Conservation (phyloP, 1,139 yeast species). For the Geotrichum candidum region DNA sequence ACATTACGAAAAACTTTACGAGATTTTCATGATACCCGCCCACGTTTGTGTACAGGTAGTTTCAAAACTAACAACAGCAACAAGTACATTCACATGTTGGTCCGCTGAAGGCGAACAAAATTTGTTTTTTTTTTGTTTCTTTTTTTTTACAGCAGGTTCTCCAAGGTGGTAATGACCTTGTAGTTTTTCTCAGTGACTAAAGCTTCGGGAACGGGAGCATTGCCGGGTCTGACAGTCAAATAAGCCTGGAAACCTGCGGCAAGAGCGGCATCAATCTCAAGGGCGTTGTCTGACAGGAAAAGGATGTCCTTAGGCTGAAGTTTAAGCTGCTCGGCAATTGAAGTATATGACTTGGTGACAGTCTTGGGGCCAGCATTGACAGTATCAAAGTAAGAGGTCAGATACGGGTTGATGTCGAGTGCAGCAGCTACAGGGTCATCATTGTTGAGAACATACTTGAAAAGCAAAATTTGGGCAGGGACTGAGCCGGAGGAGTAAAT, state of each 20-base stretch:
- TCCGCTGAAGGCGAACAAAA: background rate
- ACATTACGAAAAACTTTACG: too few relatives aligned
- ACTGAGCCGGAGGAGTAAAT: slow-evolving; percentile 93
- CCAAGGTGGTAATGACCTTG: slow-evolving; percentile 14
- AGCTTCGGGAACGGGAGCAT: slow-evolving; percentile 43
- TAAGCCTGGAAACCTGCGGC: slow-evolving; percentile 55
- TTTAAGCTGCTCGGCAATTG: slow-evolving; percentile 49
- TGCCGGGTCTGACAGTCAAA: slow-evolving; percentile 72
- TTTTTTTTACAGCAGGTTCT: slow-evolving; percentile 5
- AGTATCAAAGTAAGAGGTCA: slow-evolving; percentile 77
- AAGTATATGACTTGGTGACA: slow-evolving; percentile 51
- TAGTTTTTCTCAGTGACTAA: slow-evolving; percentile 9
- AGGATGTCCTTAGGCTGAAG: slow-evolving; percentile 39
- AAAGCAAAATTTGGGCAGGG: slow-evolving; percentile 74
- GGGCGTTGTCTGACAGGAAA: slow-evolving; percentile 63
- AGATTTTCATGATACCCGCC: too few relatives aligned
- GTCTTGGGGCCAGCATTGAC: slow-evolving; percentile 74
- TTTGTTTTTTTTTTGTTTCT: too few relatives aligned
- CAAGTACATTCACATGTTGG: background rate
- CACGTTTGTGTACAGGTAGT: too few relatives aligned
- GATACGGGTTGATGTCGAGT: slow-evolving; percentile 47
- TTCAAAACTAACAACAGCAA: background rate
- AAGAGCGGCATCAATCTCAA: slow-evolving; percentile 56
- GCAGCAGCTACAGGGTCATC: slow-evolving; percentile 24
- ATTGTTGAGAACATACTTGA: slow-evolving; percentile 50